Evolutionary conservation across 306 rosid species (phyloP).

Genomic region (Delonix regia): DNA sequence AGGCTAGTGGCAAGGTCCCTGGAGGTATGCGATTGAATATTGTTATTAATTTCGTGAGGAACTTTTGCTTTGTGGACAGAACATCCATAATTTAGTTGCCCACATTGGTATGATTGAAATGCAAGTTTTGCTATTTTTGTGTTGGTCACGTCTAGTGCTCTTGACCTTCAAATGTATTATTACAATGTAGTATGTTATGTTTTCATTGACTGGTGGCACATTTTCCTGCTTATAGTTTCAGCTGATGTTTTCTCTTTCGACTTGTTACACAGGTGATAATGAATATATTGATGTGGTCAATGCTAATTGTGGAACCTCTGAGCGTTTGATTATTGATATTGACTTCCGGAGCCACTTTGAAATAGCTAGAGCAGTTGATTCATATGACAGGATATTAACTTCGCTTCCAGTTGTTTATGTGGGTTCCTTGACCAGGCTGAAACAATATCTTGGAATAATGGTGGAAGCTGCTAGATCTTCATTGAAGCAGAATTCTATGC

Average conservation of each 20-base stretch:
- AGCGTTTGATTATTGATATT: constrained; percentile 79
- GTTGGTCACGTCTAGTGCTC: constrained; percentile 9
- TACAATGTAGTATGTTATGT: not conserved
- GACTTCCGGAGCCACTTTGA: constrained; percentile 98
- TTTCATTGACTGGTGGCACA: not conserved
- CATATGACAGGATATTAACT: constrained; percentile 76
- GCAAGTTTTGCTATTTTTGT: not conserved
- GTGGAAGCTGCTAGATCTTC: constrained; percentile 87
- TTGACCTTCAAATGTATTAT: constrained; percentile 19
- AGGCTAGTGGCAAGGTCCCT: constrained; percentile 86
- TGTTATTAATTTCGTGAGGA: constrained; percentile 4
- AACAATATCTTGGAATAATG: constrained; percentile 81
- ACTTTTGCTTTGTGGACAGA: not conserved
- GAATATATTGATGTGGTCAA: constrained; percentile 85
- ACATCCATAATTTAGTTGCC: not conserved
- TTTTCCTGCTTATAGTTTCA: constrained; percentile 1
- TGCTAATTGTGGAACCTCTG: constrained; percentile 57
- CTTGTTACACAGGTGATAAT: constrained; percentile 72
- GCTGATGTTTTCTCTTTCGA: constrained; percentile 30
- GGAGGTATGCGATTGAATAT: constrained; percentile 65
- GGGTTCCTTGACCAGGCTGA: constrained; percentile 74
- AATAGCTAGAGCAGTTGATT: constrained; percentile 94
- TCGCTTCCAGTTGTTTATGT: constrained; percentile 83
- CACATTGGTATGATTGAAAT: not conserved
- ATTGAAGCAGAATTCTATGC: constrained; percentile 94